Conservation (phyloP, 169 alveolate species). For the Perkinsus olseni region DNA sequence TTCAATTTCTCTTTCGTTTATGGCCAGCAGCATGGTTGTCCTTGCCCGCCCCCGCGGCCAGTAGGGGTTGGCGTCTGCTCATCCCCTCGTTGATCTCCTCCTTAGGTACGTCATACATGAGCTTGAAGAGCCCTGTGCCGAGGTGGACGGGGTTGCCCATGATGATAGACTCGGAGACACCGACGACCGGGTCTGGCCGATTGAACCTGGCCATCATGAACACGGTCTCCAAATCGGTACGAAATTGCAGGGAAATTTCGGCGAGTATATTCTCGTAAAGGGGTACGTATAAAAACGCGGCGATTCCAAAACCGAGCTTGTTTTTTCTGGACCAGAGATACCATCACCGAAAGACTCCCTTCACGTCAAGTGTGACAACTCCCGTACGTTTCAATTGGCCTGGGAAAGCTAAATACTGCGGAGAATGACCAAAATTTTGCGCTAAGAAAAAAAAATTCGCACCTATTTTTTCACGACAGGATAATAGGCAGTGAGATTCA, state of each 20-base stretch:
- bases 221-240: no score
- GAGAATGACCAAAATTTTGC: no score
- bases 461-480: no score
- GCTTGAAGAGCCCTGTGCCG: conserved; percentile 92
- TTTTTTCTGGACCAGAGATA: not conserved
- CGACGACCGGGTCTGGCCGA: conserved; percentile 77
- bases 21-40: not conserved
- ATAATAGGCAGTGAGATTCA: no score
- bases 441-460: no score
- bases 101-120: conserved; percentile 29
- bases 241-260: not conserved
- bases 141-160: conserved; percentile 87
- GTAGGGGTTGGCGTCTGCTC: not conserved
- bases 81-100: not conserved
- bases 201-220: no score
- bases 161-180: conserved; percentile 92
- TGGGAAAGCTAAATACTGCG: no score
- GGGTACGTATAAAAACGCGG: not conserved
- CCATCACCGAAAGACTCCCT: no score
- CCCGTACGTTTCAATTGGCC: no score
- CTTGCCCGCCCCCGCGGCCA: not conserved
- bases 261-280: not conserved
- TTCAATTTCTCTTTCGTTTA: not conserved
- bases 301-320: not conserved
- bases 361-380: no score